Conservation (phyloP, 495 filamentous ascomycete genomes). For the Penicillium lividum region DNA sequence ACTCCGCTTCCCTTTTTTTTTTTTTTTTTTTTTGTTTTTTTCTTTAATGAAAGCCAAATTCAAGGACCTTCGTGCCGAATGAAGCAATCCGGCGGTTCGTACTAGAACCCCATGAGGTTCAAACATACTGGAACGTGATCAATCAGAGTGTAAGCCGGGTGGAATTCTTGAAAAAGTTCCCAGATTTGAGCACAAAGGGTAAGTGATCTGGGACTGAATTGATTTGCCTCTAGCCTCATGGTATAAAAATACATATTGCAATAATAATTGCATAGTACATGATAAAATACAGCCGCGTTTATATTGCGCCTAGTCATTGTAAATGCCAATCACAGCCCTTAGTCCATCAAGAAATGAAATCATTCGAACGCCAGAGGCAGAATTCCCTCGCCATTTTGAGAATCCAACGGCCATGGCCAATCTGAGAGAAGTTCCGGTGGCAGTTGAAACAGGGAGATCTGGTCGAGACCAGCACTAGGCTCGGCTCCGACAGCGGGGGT, state of each 20-base stretch:
- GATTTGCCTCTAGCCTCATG: no score
- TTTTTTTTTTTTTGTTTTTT: no score
- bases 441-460: constrained; percentile 38
- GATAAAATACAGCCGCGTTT: background rate
- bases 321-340: background rate
- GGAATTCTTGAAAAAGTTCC: no score
- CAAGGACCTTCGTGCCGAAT: no score
- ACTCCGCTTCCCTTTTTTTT: no score
- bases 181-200: no score
- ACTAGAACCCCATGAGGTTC: no score
- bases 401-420: constrained; percentile 44
- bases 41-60: no score
- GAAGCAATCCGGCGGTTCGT: no score
- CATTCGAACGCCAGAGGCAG: constrained; percentile 27
- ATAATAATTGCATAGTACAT: background rate
- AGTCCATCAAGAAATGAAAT: background rate
- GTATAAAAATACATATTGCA: background rate
- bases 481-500: background rate
- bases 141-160: no score
- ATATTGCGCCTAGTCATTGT: background rate
- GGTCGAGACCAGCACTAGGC: constrained; percentile 6
- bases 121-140: no score
- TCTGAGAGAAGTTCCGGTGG: constrained; percentile 37
- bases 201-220: no score
- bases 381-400: constrained; percentile 27